Evolutionary conservation across 169 alveolate genomes (phyloP).

Genomic region (Eimeria tenella): DNA sequence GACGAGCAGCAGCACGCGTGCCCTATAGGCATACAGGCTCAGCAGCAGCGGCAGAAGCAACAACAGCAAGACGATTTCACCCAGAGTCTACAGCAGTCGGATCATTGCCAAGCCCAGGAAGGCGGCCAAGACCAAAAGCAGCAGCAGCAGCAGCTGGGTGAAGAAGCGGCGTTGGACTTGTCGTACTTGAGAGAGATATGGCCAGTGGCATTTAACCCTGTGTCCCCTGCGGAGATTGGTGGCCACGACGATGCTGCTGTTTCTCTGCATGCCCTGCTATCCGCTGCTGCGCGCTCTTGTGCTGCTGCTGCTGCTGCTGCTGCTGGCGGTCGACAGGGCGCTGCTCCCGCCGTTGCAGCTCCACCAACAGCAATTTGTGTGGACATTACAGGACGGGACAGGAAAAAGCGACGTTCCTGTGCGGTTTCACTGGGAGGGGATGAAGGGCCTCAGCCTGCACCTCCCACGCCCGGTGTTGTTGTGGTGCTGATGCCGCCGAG

Average conservation of each 20-base stretch:
- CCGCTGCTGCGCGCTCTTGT: conserved; percentile 47
- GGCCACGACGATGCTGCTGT: conserved; percentile 51
- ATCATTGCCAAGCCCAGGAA: not conserved
- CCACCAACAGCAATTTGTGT: not conserved
- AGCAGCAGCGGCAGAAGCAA: conserved; percentile 32
- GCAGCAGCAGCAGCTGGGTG: not conserved
- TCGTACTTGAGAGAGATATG: conserved; percentile 24
- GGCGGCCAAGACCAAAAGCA: conserved; percentile 4
- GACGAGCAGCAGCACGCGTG: not conserved
- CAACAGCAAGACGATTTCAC: not conserved
- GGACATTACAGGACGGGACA: not conserved
- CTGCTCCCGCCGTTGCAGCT: not conserved
- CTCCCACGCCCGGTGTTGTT: conserved; percentile 10
- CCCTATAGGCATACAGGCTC: not conserved
- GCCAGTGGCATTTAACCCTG: conserved; percentile 33
- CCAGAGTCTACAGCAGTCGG: not conserved
- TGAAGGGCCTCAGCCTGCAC: not conserved
- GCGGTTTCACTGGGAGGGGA: not conserved
- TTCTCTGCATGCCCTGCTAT: conserved; percentile 19
- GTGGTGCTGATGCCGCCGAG: conserved; percentile 38
- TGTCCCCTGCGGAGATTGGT: conserved; percentile 29
- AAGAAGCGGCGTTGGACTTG: not conserved
- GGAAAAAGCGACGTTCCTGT: not conserved
- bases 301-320: conserved; percentile 46
- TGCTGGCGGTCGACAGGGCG: not conserved